A percentile compares a stretch with the other conserved stretches of the same genome.
phyloP scores from a whole-genome alignment of 192 early-diverging fungal species.

The Jimgerdemannia flammicorona region DNA sequence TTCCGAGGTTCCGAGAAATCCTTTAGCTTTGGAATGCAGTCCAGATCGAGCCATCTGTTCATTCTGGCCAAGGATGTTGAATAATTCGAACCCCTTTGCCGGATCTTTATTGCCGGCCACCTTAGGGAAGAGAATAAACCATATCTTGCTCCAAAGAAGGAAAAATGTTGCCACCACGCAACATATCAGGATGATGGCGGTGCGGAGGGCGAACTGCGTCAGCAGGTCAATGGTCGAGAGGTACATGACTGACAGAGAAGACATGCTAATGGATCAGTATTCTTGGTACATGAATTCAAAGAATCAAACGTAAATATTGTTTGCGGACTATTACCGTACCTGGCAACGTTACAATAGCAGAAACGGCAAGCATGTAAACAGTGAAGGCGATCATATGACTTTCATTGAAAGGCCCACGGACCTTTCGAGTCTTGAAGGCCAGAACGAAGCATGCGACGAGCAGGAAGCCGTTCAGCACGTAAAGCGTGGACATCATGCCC shows the following conservation, averaged over 20 bases:
- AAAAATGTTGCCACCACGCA: background rate
- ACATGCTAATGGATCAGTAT: background rate
- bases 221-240: background rate
- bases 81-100: background rate
- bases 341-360: background rate
- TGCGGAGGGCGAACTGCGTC: background rate
- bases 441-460: background rate
- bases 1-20: background rate
- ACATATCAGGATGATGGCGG: background rate
- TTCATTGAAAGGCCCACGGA: background rate
- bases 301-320: background rate
- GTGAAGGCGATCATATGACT: background rate
- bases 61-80: background rate
- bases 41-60: background rate
- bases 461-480: background rate
- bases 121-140: background rate
- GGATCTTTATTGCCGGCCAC: background rate
- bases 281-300: background rate
- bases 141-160: background rate
- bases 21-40: background rate
- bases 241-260: background rate
- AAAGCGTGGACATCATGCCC: background rate
- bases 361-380: background rate
- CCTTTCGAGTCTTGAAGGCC: background rate
- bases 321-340: background rate